Base-by-base conservation (phyloP, 371 early-diverging fungal species). In the Globomyces sp. region DNA sequence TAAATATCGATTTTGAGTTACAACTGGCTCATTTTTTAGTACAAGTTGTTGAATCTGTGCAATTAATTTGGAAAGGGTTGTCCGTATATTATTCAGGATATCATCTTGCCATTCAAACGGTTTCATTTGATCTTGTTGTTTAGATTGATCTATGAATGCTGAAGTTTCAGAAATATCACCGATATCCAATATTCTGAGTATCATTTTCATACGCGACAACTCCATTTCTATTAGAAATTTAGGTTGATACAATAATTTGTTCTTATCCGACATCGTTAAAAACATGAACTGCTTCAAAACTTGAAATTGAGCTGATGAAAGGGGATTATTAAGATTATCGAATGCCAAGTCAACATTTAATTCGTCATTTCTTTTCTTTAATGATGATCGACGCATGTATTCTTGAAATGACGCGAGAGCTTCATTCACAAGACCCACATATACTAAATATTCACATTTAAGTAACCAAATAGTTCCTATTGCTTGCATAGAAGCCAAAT, bases 261-360 rank as follows among this genome's bases (percentile, higher is more conserved):
- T 51, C 37, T 58, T 58, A 11, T 58, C 58, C 6, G 58, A 58
- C 5, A 58, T 6, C 13, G 24, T 11, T 46, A 36, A 58, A n/a
- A 46, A 13, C 6, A 58, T 6, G 1, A 58, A 9, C 58, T 58
- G 58, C 36, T 58, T 58, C 44, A 58, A 44, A n/a, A 46, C 46
- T 39, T 13, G 1, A 46, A 58, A 58, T 6, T 58, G 58, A 46
- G 11, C 36, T 1, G n/a, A 11, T 1, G 58, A 13, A 6, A 58
- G 24, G 5, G 58, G 58, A 9, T 58, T 36, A 42, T 6, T n/a
- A 39, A 6, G 11, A 39, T 58, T 46, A 11, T 58, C 58, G 58
- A 44, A 58, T 24, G 2, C 13, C 8, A 58, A n/a, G 5, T 58
- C 58, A 6, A 37, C 36, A 2, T 13, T 39, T 6, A 6, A n/a